phyloP scores from a whole-genome alignment of 129 eudicot genomes.

The Chrysanthemum lavandulifolium region DNA sequence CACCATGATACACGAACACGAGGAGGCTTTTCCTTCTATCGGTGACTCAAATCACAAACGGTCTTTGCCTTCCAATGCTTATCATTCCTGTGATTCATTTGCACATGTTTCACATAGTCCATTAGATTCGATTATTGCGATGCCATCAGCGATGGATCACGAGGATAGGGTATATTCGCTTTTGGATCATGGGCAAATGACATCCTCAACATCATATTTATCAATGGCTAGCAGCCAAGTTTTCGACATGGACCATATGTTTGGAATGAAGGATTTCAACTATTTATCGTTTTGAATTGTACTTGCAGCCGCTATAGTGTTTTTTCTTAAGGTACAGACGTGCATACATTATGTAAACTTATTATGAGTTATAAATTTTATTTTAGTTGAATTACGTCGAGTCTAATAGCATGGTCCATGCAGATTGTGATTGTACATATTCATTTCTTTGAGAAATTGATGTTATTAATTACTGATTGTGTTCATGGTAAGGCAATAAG shows the following conservation, averaged over 20 bases:
- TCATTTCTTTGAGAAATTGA: no score
- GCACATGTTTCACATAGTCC: neutral
- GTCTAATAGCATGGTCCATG: no score
- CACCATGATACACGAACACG: neutral
- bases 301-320: neutral
- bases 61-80: neutral
- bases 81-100: neutral
- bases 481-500: no score
- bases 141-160: neutral
- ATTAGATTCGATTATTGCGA: neutral
- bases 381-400: no score
- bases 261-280: conserved; percentile 3
- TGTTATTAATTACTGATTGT: no score
- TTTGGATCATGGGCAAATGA: neutral
- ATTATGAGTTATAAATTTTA: no score
- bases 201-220: neutral
- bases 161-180: neutral
- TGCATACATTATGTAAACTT: neutral
- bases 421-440: no score
- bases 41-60: no score
- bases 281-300: neutral
- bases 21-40: neutral
- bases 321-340: neutral
- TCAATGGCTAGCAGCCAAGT: neutral
- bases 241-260: conserved; percentile 1